Evolutionary conservation across 768 basidiomycete genomes (phyloP).

Genomic region (Polyporus arcularius): DNA sequence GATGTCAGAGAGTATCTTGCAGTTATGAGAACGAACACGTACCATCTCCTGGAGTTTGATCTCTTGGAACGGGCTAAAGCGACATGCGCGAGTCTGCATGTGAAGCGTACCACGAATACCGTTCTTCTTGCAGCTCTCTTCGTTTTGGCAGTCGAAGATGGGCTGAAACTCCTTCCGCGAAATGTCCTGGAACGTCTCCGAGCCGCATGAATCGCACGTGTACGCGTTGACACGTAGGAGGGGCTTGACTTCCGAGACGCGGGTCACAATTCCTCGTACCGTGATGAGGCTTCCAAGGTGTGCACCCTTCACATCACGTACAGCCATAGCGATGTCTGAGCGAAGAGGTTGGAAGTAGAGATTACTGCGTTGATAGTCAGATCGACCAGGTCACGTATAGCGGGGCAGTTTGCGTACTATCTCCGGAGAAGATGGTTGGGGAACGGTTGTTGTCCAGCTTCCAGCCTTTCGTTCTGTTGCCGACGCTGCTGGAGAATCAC

Average conservation of each 20-base stretch:
- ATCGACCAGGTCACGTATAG: neutral
- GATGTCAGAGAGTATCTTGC: constrained; percentile 31
- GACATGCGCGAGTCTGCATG: constrained; percentile 97
- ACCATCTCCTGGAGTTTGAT: constrained; percentile 99
- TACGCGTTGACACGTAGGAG: constrained; percentile 97
- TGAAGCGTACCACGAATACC: constrained; percentile 86
- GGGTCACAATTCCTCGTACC: constrained; percentile 96
- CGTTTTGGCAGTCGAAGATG: constrained; percentile 85
- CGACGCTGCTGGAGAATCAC: constrained; percentile 93
- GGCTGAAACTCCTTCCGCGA: constrained; percentile 89
- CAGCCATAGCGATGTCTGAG: constrained; percentile 79
- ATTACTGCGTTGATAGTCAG: constrained; percentile 49
- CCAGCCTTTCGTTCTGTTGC: constrained; percentile 83
- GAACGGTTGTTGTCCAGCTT: constrained; percentile 75
- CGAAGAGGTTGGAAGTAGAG: constrained; percentile 89
- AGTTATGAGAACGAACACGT: constrained; percentile 19
- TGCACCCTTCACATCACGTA: constrained; percentile 83
- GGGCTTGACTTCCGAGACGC: constrained; percentile 98
- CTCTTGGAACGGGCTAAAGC: constrained; percentile 98
- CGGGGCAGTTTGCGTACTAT: constrained; percentile 68
- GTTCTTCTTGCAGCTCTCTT: constrained; percentile 83
- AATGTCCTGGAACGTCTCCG: constrained; percentile 98
- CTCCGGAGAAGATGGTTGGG: constrained; percentile 89
- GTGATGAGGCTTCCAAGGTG: constrained; percentile 94
- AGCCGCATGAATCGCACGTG: constrained; percentile 96